Evolutionary conservation across 139 green algal species (phyloP), one percentile per base, ranked within the genome.

Genomic region (Pseudopediastrum boryanum): DNA sequence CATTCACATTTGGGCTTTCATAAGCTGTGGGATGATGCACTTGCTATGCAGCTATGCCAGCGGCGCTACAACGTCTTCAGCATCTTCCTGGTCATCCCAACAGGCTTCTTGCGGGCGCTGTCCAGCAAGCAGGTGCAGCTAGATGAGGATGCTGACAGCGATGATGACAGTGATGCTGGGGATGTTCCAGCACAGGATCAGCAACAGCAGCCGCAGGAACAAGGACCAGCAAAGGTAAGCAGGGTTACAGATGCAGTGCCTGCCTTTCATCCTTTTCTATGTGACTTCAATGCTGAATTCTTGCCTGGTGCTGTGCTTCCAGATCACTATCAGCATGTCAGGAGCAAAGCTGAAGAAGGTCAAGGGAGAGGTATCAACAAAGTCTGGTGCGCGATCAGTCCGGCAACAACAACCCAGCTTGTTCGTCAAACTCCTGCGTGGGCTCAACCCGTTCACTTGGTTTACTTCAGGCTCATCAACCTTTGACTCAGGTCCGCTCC

Each of bases 21-120:
- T n/a, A n/a, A n/a, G n/a, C n/a, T n/a, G n/a, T n/a, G n/a, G n/a
- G n/a, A n/a, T n/a, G n/a, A n/a, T n/a, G n/a, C 48, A n/a, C 19
- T 58, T 65, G 56, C 16, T 8, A 13, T 65, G 39, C 75, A 73
- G 42, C 77, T 84, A 44, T 50, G 65, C 13, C 36, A 33, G 1
- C 70, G 83, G 58, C 84, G 84, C 71, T 83, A 69, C 48, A 52
- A 73, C 33, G 71, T 89, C 12, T 85, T 81, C 51, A 79, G 62
- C 0, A 50, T 85, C 16, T 89, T 89, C 54, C 68, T 89, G 63
- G 74, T 89, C 38, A 79, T 89, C 6, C 85, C 85, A 8, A 81
- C 78, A 2, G 75, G 77, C 61, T 85, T 86, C 63, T 41, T 86
- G 71, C 73, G 81, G 25, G 85, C 81, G 8, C 62, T 89, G 33